Conservation (phyloP, 805 yeast species). For the Wickerhamomyces queroliae region DNA sequence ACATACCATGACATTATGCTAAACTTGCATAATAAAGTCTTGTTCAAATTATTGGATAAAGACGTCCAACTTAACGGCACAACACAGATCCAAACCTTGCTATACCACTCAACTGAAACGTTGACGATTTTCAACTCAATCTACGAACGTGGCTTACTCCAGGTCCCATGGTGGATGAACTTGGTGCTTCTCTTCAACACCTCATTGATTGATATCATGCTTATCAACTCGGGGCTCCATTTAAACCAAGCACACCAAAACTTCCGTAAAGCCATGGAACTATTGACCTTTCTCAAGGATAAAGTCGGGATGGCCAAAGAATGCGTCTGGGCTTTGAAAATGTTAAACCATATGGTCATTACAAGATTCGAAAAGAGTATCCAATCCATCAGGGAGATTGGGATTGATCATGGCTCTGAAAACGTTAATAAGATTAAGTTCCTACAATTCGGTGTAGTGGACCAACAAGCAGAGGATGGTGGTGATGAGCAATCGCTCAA, state of each 20-base stretch:
- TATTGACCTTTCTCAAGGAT: slow-evolving; percentile 21
- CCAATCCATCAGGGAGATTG: slow-evolving; percentile 31
- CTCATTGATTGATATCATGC: slow-evolving; percentile 34
- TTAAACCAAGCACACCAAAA: slow-evolving; percentile 4
- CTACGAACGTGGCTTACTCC: slow-evolving; percentile 23
- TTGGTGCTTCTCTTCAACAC: slow-evolving; percentile 38
- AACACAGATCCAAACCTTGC: slow-evolving; percentile 18
- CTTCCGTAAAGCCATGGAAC: slow-evolving; percentile 13
- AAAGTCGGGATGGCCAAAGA: slow-evolving; percentile 46
- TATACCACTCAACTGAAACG: slow-evolving; percentile 27
- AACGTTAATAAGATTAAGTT: slow-evolving; percentile 44
- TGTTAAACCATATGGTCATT: slow-evolving; percentile 45
- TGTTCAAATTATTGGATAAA: slow-evolving; percentile 13
- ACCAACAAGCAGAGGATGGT: slow-evolving; percentile 3
- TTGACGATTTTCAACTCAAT: slow-evolving; percentile 26
- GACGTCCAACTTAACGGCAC: slow-evolving; percentile 15
- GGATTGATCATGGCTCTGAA: slow-evolving; percentile 48
- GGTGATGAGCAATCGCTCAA: not conserved
- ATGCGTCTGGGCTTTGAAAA: slow-evolving; percentile 57
- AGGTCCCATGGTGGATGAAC: slow-evolving; percentile 48
- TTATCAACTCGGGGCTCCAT: slow-evolving; percentile 37
- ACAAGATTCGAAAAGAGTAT: slow-evolving; percentile 38
- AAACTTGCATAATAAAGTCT: slow-evolving; percentile 13
- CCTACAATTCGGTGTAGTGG: slow-evolving; percentile 38
- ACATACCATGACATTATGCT: slow-evolving; percentile 15